These are phyloP conservation scores for Megacollybia platyphylla DNA, from an alignment of 1,284 basidiomycete species.

Conservation along the genomic window DNA sequence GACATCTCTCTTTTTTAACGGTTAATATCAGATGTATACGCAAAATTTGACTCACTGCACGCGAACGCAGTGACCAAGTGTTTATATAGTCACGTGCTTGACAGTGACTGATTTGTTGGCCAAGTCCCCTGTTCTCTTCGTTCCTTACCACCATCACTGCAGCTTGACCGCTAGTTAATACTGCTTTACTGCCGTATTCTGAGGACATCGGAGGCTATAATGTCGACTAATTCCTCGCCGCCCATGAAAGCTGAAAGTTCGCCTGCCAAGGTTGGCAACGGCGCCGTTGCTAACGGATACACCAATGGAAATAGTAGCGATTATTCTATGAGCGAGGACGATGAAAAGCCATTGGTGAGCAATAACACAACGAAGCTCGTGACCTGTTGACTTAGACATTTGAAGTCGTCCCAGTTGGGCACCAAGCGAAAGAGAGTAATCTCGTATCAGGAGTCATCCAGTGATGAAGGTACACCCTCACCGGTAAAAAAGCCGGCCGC, in stretches of 20 bases:
- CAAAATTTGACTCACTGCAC: background rate
- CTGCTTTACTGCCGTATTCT: too few relatives aligned
- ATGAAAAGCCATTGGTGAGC: slow-evolving; percentile 60
- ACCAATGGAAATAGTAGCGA: slow-evolving; percentile 12
- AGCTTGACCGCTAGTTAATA: too few relatives aligned
- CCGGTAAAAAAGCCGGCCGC: slow-evolving; percentile 37
- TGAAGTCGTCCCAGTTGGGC: slow-evolving; percentile 29
- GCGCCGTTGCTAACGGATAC: slow-evolving; percentile 19
- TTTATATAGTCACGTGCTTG: background rate
- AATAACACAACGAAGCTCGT: slow-evolving; percentile 3
- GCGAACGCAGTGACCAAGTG: background rate
- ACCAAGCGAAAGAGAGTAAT: slow-evolving; percentile 48
- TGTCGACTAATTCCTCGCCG: too few relatives aligned
- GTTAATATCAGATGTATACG: background rate
- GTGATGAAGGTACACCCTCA: slow-evolving; percentile 62
- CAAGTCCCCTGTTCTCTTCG: slow-evolving; percentile 7
- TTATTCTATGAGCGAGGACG: slow-evolving; percentile 47
- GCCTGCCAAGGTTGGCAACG: slow-evolving; percentile 11
- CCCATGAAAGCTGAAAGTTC: too few relatives aligned
- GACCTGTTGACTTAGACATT: slow-evolving; percentile 11
- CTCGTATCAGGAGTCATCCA: slow-evolving; percentile 34
- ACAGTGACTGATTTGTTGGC: slow-evolving; percentile 1
- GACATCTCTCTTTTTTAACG: slow-evolving; percentile 24
- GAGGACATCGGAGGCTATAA: too few relatives aligned
- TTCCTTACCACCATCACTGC: too few relatives aligned